phyloP scores from a whole-genome alignment of 306 rosid genomes.

The Inga leiocalycina region DNA sequence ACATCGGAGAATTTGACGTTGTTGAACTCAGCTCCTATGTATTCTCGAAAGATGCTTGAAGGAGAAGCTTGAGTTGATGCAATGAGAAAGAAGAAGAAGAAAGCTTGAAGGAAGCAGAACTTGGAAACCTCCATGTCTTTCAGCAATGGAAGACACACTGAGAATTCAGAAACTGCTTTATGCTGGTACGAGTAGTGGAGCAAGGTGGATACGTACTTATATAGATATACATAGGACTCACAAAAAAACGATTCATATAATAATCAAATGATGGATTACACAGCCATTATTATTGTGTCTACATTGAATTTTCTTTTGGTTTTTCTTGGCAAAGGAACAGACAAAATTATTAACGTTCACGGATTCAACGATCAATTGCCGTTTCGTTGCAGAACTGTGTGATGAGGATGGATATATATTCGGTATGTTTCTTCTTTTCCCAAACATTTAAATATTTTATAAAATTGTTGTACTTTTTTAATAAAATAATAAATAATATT shows the following conservation, averaged over 20 bases:
- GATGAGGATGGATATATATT: background rate
- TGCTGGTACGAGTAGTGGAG: background rate
- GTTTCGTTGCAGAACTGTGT: background rate
- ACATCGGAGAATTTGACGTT: conserved; percentile 67
- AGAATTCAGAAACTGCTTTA: background rate
- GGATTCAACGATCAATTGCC: background rate
- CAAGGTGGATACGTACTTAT: background rate
- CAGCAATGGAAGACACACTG: background rate
- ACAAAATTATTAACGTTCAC: background rate
- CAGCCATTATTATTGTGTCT: background rate
- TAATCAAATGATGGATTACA: background rate
- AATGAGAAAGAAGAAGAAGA: conserved; percentile 21
- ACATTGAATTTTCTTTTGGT: background rate
- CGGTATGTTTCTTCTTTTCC: background rate
- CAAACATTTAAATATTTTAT: background rate
- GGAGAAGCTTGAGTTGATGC: conserved; percentile 35
- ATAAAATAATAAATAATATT: no score
- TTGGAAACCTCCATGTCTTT: conserved; percentile 2
- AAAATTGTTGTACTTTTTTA: background rate
- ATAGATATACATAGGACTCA: background rate
- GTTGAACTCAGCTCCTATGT: conserved; percentile 82
- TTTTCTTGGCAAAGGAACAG: background rate
- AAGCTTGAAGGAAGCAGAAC: conserved; percentile 34
- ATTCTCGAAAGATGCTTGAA: conserved; percentile 62
- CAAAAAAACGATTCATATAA: background rate